Percentiles rank a stretch among this genome's conserved stretches.
Conservation (phyloP, 805 yeast genomes). For the Wickerhamiella parazyma region DNA sequence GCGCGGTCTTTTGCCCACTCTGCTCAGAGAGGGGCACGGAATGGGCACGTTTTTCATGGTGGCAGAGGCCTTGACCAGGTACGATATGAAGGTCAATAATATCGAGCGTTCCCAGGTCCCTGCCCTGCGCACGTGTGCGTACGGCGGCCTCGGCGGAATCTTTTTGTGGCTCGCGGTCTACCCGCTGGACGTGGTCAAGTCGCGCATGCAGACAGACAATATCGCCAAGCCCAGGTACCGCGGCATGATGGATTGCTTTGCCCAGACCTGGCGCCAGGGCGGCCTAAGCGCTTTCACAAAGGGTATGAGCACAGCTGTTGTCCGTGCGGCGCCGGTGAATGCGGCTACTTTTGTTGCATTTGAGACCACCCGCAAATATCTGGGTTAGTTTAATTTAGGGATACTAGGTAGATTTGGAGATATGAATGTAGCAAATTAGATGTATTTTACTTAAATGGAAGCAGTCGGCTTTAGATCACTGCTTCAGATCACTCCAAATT, state of each 20-base stretch:
- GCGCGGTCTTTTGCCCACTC: constrained; percentile 73
- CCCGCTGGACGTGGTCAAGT: constrained; percentile 85
- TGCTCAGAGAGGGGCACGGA: constrained; percentile 75
- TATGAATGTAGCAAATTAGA: no score
- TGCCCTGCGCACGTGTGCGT: constrained; percentile 72
- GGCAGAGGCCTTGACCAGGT: constrained; percentile 74
- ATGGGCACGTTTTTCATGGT: constrained; percentile 76
- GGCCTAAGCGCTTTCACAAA: constrained; percentile 73
- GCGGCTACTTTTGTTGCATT: constrained; percentile 94
- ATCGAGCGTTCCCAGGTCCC: constrained; percentile 61
- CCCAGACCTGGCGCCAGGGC: constrained; percentile 36
- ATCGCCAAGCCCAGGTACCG: constrained; percentile 42
- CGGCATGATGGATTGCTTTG: constrained; percentile 46
- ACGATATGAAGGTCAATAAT: constrained; percentile 38
- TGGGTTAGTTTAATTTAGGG: constrained; percentile 22
- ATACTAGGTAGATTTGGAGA: no score
- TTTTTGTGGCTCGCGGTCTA: constrained; percentile 74
- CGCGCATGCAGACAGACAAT: constrained; percentile 70
- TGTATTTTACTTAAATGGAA: no score
- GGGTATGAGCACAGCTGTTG: constrained; percentile 83
- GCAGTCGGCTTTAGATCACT: no score
- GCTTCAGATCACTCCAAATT: no score
- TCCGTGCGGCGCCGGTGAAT: constrained; percentile 97
- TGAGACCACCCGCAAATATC: constrained; percentile 53
- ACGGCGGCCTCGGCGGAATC: constrained; percentile 86